Conservation (phyloP, 2,329 filamentous ascomycete species). For the Monascus ruber region DNA sequence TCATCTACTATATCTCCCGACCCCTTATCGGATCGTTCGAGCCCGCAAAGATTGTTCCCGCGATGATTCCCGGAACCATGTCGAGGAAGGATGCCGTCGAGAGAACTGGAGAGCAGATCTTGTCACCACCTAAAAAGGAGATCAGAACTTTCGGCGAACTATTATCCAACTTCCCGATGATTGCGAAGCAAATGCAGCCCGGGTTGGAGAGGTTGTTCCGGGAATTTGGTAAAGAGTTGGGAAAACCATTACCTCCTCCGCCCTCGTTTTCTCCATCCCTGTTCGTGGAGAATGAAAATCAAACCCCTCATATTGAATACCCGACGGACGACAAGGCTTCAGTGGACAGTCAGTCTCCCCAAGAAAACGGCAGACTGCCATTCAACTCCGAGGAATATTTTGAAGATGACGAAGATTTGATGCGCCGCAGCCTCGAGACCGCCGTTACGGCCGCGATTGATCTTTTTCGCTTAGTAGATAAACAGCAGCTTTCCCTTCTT, state of each 20-base stretch:
- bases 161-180: conserved; percentile 84
- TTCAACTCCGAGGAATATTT: conserved; percentile 58
- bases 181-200: conserved; percentile 88
- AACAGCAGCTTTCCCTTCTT: conserved; percentile 82
- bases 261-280: conserved; percentile 44
- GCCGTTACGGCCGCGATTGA: conserved; percentile 91
- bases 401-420: conserved; percentile 82
- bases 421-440: conserved; percentile 79
- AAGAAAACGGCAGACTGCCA: conserved; percentile 29
- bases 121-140: conserved; percentile 60
- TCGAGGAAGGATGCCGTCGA: conserved; percentile 11
- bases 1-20: conserved; percentile 89
- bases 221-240: conserved; percentile 76
- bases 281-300: conserved; percentile 43
- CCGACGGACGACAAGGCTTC: conserved; percentile 28
- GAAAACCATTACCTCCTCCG: conserved; percentile 70
- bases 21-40: conserved; percentile 79
- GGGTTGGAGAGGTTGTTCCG: conserved; percentile 81
- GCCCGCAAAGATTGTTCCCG: conserved; percentile 58
- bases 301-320: conserved; percentile 19
- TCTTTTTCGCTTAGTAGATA: conserved; percentile 89
- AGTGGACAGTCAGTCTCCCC: conserved; percentile 22
- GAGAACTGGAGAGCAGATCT: conserved; percentile 23
- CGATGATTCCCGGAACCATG: conserved; percentile 41
- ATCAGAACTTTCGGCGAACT: conserved; percentile 85